These are phyloP conservation scores for Ceratobasidium sp. DNA, from an alignment of 1,284 basidiomycete genomes.

Conservation along the genomic window DNA sequence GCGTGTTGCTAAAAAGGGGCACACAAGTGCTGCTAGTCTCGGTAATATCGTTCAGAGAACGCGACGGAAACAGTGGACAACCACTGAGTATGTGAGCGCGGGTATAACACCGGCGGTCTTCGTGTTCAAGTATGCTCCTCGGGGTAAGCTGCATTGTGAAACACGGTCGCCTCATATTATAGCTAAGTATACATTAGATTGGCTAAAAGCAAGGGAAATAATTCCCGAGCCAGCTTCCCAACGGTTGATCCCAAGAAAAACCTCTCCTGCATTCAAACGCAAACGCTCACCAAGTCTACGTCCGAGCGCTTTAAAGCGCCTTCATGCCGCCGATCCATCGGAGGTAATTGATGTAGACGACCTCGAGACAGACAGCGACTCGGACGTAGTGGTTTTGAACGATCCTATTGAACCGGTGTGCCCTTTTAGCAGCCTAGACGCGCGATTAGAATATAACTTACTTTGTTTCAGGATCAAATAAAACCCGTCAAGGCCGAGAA, in stretches of 20 bases:
- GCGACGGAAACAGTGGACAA: not conserved
- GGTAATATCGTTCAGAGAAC: not conserved
- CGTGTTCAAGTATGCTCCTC: conserved; percentile 2
- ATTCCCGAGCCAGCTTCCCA: not conserved
- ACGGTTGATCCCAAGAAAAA: not conserved
- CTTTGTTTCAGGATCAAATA: too few species aligned
- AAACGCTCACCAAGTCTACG: not conserved
- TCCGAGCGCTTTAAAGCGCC: not conserved
- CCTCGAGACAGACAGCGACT: conserved; percentile 5
- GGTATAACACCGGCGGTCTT: not conserved
- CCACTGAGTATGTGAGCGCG: not conserved
- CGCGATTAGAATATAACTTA: too few species aligned
- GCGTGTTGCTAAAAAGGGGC: conserved; percentile 6
- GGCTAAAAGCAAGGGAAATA: conserved; percentile 12
- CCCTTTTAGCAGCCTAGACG: too few species aligned
- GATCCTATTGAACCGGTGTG: not conserved
- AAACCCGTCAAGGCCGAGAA: not conserved
- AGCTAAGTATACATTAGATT: not conserved
- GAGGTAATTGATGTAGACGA: conserved; percentile 20
- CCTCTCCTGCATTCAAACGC: not conserved
- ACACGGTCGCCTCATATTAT: not conserved
- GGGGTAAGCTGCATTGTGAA: not conserved
- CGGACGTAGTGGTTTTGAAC: conserved; percentile 1
- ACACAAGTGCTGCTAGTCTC: not conserved
- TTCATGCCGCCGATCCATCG: not conserved